A percentile compares a stretch with the other conserved stretches of the same genome.
These are phyloP conservation scores for Monosporascus cannonballus DNA, from an alignment of 2,329 filamentous ascomycete species.

Conservation along the genomic window DNA sequence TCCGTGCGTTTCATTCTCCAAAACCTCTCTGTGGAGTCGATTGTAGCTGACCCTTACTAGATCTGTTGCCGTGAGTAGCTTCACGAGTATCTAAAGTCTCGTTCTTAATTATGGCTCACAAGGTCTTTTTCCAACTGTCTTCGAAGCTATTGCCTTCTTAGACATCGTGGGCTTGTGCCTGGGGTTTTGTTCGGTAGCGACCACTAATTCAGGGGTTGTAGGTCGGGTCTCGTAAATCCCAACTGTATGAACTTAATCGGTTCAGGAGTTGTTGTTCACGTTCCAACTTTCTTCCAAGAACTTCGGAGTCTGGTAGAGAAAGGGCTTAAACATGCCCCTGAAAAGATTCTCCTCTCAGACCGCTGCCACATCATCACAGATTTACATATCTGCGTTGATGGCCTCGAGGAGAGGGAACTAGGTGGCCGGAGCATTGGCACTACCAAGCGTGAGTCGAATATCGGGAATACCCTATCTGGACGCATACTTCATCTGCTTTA, in stretches of 20 bases:
- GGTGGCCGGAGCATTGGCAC: conserved; percentile 36
- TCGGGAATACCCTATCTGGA: background rate
- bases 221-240: conserved; percentile 65
- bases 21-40: background rate
- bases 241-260: conserved; percentile 68
- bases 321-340: conserved; percentile 47
- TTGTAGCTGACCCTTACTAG: background rate
- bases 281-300: conserved; percentile 60
- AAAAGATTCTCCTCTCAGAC: conserved; percentile 57
- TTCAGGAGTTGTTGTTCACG: conserved; percentile 46
- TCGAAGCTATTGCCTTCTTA: too few species aligned
- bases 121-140: too few species aligned
- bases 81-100: too few species aligned
- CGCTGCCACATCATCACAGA: conserved; percentile 58
- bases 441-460: conserved; percentile 21
- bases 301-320: conserved; percentile 54
- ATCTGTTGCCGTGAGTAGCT: background rate
- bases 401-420: conserved; percentile 54
- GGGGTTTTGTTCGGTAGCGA: background rate
- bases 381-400: conserved; percentile 59
- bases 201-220: background rate
- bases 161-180: background rate
- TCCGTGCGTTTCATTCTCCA: background rate
- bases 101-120: too few species aligned
- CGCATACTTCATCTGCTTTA: background rate